Evolutionary conservation across 495 filamentous ascomycete species (phyloP).

Genomic region (Usnea hakonensis): DNA sequence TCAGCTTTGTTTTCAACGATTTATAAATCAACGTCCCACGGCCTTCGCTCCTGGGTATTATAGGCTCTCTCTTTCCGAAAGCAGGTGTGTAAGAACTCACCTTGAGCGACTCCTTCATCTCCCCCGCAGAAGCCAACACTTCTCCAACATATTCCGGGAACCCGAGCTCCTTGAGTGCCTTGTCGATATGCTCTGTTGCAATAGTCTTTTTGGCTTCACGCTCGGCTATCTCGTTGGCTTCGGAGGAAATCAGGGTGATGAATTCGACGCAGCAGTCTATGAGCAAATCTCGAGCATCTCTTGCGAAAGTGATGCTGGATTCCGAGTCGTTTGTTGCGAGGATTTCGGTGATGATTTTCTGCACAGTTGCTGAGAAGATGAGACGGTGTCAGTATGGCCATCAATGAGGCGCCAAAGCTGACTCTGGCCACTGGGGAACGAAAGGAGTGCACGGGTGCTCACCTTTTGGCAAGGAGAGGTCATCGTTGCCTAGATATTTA

Average conservation of each 20-base stretch:
- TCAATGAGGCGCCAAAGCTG: background rate
- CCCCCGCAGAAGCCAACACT: conserved; percentile 77
- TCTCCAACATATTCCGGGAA: conserved; percentile 85
- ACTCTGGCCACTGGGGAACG: background rate
- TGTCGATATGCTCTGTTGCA: conserved; percentile 90
- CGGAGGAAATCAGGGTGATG: conserved; percentile 92
- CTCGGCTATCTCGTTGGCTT: conserved; percentile 97
- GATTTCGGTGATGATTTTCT: conserved; percentile 96
- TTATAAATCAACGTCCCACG: background rate
- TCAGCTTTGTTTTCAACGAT: background rate
- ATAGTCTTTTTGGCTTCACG: conserved; percentile 99
- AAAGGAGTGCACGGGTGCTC: conserved; percentile 22
- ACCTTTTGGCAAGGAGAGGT: conserved; percentile 93
- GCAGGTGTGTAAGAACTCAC: conserved; percentile 41
- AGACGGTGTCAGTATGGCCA: background rate
- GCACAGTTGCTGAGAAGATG: conserved; percentile 68
- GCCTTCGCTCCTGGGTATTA: background rate
- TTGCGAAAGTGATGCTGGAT: conserved; percentile 68
- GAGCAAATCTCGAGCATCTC: conserved; percentile 87
- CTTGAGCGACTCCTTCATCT: conserved; percentile 88
- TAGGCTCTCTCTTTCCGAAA: background rate
- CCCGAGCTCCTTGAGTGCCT: conserved; percentile 80
- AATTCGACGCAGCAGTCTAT: conserved; percentile 99
- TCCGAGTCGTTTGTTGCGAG: conserved; percentile 49
- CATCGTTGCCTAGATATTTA: conserved; percentile 61